Conservation (phyloP, 306 rosid genomes). For the Ammopiptanthus mongolicus region DNA sequence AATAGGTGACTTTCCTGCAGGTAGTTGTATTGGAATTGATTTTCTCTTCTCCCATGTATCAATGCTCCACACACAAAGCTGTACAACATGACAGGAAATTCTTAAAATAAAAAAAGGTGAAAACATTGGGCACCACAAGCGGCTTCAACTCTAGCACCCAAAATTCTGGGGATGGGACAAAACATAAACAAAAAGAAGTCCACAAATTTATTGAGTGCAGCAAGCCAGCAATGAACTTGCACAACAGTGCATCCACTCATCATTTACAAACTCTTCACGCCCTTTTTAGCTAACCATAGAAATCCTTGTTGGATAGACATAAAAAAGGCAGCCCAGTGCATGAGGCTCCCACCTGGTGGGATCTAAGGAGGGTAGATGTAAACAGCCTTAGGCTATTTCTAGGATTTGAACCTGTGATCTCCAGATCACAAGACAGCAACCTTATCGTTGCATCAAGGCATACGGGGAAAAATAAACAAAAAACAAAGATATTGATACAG, state of each 20-base stretch:
- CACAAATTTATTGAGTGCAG: background rate
- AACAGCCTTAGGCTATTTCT: no score
- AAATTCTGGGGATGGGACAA: background rate
- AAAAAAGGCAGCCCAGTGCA: no score
- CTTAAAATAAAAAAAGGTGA: background rate
- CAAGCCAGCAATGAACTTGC: background rate
- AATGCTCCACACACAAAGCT: constrained; percentile 87
- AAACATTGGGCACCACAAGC: background rate
- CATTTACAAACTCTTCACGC: background rate
- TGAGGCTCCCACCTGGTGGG: no score
- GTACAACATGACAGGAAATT: constrained; percentile 25
- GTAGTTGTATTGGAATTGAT: constrained; percentile 52
- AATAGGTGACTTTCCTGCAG: constrained; percentile 63
- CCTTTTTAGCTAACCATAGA: background rate
- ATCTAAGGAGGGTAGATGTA: no score
- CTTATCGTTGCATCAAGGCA: no score
- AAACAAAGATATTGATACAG: background rate
- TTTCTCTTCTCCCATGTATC: constrained; percentile 96
- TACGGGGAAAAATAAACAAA: background rate
- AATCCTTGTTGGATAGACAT: background rate
- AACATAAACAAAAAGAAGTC: background rate
- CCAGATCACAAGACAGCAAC: no score
- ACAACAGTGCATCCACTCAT: constrained; percentile 8
- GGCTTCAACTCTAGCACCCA: background rate
- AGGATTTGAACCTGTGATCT: no score